Evolutionary conservation across 352 stramenopile genomes (phyloP).

Genomic region (Phytopythium vexans): DNA sequence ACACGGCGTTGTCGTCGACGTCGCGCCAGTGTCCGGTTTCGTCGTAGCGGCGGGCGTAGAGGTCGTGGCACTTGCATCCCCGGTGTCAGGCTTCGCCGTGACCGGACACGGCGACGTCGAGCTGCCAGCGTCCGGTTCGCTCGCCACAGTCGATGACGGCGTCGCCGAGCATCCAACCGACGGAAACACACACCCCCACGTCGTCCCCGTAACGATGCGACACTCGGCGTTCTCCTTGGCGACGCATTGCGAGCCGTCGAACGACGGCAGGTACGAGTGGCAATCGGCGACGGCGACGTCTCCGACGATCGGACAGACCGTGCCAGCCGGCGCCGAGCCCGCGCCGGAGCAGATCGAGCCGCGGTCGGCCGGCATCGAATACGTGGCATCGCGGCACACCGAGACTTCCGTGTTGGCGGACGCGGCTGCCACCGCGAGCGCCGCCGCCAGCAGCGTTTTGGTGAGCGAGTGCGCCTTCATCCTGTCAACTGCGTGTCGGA

Average conservation of each 20-base stretch:
- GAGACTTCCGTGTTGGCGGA: slow-evolving; percentile 26
- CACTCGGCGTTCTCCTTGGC: slow-evolving; percentile 37
- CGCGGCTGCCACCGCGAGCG: no score
- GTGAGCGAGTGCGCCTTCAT: no score
- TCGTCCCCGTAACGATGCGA: slow-evolving; percentile 27
- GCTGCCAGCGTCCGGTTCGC: no score
- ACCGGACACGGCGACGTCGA: no score
- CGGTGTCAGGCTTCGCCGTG: no score
- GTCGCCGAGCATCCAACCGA: slow-evolving; percentile 19
- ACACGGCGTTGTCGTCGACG: no score
- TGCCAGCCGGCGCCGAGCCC: slow-evolving; percentile 30
- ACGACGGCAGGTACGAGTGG: slow-evolving; percentile 45
- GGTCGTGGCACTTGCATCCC: no score
- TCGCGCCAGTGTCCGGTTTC: no score
- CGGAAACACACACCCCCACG: slow-evolving; percentile 38
- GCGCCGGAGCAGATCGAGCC: slow-evolving; percentile 50
- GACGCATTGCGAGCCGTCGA: slow-evolving; percentile 27
- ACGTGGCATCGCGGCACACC: slow-evolving; percentile 43
- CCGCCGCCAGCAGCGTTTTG: no score
- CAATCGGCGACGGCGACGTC: slow-evolving; percentile 38
- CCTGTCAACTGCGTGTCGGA: no score
- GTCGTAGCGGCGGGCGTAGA: no score
- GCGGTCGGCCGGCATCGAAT: slow-evolving; percentile 29
- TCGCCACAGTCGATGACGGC: no score
- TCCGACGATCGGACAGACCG: slow-evolving; percentile 42